Conservation (phyloP, 179 eudicot species). For the Camellia oleifera region DNA sequence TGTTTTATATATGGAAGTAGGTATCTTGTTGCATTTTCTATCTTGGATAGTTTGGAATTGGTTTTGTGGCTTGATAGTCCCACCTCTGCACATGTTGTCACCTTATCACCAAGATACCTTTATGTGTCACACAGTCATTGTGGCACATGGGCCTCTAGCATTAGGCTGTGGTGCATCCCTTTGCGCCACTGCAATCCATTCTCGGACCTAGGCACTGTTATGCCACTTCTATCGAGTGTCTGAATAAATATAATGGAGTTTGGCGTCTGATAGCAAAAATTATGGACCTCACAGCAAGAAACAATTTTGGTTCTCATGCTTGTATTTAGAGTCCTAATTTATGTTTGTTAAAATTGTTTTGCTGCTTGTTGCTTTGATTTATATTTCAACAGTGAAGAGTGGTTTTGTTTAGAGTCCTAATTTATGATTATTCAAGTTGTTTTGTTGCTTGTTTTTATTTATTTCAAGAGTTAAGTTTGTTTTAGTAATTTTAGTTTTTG, state of each 20-base stretch:
- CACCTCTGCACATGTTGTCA: background rate
- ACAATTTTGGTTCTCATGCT: background rate
- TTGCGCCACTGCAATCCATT: background rate
- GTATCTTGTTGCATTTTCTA: conserved; percentile 25
- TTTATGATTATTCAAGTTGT: background rate
- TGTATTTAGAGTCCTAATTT: background rate
- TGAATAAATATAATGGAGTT: background rate
- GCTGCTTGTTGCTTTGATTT: background rate
- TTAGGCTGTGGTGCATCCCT: background rate
- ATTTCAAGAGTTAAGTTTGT: background rate
- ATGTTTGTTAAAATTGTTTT: background rate
- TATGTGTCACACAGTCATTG: background rate
- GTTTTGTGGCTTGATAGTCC: background rate
- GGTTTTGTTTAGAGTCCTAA: background rate
- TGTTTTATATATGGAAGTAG: conserved; percentile 88
- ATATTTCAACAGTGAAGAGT: background rate
- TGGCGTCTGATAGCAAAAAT: background rate
- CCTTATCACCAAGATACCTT: background rate
- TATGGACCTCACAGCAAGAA: background rate
- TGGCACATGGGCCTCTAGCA: background rate
- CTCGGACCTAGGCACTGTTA: background rate
- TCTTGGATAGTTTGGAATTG: background rate
- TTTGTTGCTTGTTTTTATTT: background rate
- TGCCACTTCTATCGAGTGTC: background rate
- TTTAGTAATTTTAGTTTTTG: background rate